Evolutionary conservation across 2,329 filamentous ascomycete species (phyloP).

Genomic region (Diaporthe australafricana): DNA sequence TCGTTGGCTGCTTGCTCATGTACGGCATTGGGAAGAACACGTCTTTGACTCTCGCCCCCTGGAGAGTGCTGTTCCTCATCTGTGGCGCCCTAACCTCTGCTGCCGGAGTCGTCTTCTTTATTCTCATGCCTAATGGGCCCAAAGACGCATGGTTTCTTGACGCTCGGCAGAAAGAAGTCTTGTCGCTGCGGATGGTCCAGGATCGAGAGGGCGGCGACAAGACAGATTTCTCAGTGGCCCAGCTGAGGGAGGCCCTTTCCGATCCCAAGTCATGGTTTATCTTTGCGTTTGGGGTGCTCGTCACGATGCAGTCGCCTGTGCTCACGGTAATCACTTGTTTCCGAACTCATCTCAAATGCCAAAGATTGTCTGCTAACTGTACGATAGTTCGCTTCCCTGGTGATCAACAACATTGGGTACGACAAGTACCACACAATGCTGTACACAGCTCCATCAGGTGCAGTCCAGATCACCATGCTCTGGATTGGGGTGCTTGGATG

Average conservation of each 20-base stretch:
- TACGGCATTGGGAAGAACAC: constrained; percentile 60
- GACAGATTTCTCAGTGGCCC: constrained; percentile 55
- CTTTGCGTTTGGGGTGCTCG: constrained; percentile 58
- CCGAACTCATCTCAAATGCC: neutral
- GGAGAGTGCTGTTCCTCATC: constrained; percentile 61
- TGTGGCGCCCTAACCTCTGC: constrained; percentile 59
- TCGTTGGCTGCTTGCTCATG: constrained; percentile 59
- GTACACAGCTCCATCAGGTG: constrained; percentile 59
- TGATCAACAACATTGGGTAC: constrained; percentile 61
- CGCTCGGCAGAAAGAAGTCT: constrained; percentile 53
- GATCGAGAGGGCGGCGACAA: constrained; percentile 50
- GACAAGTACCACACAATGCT: constrained; percentile 57
- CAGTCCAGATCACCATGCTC: constrained; percentile 57
- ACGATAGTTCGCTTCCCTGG: constrained; percentile 57
- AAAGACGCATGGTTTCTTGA: constrained; percentile 62
- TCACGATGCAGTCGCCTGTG: constrained; percentile 59
- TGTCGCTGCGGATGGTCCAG: constrained; percentile 48
- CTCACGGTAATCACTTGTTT: constrained; percentile 47
- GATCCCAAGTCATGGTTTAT: constrained; percentile 58
- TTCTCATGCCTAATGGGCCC: constrained; percentile 59
- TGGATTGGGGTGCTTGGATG: constrained; percentile 58
- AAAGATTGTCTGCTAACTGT: constrained; percentile 29
- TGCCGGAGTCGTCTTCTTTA: constrained; percentile 57
- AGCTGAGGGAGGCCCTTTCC: constrained; percentile 56
- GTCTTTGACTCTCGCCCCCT: constrained; percentile 52